Evolutionary conservation across 306 rosid species (phyloP).

Genomic region (Vigna trinervia): DNA sequence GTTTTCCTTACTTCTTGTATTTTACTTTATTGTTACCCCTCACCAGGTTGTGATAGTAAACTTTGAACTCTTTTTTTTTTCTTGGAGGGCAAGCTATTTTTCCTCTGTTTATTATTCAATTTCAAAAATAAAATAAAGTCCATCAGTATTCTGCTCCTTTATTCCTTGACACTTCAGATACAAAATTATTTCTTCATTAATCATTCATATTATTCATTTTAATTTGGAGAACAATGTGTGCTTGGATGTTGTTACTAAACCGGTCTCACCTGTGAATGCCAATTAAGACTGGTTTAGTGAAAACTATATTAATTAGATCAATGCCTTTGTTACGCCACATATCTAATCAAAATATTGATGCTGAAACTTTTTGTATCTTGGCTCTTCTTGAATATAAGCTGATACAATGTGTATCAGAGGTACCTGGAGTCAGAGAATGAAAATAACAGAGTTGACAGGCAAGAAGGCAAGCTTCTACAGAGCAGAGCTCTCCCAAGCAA

Average conservation of each 20-base stretch:
- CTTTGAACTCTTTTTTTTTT: background rate
- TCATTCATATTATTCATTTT: background rate
- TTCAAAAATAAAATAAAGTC: background rate
- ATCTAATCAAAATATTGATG: background rate
- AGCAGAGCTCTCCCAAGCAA: too few species aligned
- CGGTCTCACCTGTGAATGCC: background rate
- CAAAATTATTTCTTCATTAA: background rate
- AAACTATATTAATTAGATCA: background rate
- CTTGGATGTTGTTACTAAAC: background rate
- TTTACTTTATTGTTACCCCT: background rate
- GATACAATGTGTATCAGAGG: too few species aligned
- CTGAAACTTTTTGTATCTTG: background rate
- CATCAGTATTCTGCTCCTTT: background rate
- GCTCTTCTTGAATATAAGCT: background rate
- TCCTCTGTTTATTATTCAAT: constrained; percentile 11
- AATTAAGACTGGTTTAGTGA: background rate
- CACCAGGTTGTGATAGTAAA: background rate
- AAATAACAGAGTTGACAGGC: too few species aligned
- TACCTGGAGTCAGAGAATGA: too few species aligned
- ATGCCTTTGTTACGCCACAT: background rate
- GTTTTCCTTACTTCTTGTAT: constrained; percentile 13
- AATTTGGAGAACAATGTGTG: constrained; percentile 18
- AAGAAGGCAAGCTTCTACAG: too few species aligned
- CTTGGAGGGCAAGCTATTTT: background rate
- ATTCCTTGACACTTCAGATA: constrained; percentile 11